Evolutionary conservation across 345 rosid genomes (phyloP).

Genomic region (Nasturtium officinale): DNA sequence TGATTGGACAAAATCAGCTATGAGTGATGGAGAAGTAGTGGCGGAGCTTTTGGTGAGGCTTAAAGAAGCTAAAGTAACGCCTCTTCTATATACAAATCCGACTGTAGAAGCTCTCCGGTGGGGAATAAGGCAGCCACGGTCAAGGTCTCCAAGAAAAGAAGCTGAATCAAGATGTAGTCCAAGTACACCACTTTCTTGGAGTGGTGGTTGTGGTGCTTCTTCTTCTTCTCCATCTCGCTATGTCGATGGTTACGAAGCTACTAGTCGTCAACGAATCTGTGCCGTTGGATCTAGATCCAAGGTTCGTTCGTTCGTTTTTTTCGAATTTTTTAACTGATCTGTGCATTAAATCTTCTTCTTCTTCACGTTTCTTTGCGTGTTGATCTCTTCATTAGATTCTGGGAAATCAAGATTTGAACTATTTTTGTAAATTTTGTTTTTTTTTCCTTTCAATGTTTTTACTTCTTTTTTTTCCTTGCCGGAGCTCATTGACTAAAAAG

Average conservation of each 20-base stretch:
- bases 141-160: conserved; percentile 49
- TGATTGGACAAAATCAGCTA: conserved; percentile 77
- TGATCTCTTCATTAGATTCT: background rate
- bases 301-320: conserved; percentile 43
- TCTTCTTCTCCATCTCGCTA: conserved; percentile 62
- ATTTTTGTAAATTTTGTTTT: background rate
- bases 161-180: conserved; percentile 64
- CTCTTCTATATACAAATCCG: conserved; percentile 28
- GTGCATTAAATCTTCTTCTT: background rate
- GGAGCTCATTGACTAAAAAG: conserved; percentile 8
- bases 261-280: conserved; percentile 50
- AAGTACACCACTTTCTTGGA: conserved; percentile 79
- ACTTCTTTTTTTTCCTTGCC: too few relatives aligned
- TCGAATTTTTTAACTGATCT: conserved; percentile 27
- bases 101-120: conserved; percentile 49
- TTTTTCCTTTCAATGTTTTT: too few relatives aligned
- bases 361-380: background rate
- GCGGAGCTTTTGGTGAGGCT: conserved; percentile 66
- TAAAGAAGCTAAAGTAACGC: conserved; percentile 49
- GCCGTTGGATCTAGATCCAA: conserved; percentile 70
- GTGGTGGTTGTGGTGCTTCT: conserved; percentile 46
- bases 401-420: background rate
- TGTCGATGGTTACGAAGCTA: conserved; percentile 67
- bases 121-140: conserved; percentile 67
- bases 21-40: conserved; percentile 69